These are phyloP conservation scores for Trypanosoma melophagium DNA, from an alignment of 208 protist species.

Conservation along the genomic window DNA sequence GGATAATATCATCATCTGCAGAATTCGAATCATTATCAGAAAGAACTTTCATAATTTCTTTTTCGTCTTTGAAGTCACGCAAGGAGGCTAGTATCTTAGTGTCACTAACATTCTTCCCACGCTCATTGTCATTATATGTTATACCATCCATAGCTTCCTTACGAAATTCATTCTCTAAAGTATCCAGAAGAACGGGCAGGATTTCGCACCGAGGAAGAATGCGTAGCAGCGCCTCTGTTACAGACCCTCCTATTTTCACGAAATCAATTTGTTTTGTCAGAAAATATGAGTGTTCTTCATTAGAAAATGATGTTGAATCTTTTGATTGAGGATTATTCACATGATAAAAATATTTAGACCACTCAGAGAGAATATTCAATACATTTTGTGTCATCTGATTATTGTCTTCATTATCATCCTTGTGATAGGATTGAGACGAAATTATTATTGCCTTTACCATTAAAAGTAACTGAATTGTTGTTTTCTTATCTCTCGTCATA, in stretches of 20 bases:
- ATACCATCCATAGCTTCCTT: slow-evolving; percentile 22
- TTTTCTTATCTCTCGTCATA: slow-evolving; percentile 7
- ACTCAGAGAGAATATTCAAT: not conserved
- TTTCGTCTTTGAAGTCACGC: slow-evolving; percentile 24
- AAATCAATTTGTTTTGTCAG: not conserved
- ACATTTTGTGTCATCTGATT: no score
- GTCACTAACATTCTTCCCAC: slow-evolving; percentile 11
- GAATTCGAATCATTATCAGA: slow-evolving; percentile 16
- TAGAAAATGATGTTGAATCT: not conserved
- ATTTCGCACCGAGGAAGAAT: slow-evolving; percentile 2
- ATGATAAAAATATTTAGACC: slow-evolving; percentile 1
- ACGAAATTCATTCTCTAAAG: slow-evolving; percentile 1
- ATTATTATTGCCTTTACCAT: slow-evolving; percentile 16
- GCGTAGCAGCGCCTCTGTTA: slow-evolving; percentile 6
- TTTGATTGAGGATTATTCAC: slow-evolving; percentile 7
- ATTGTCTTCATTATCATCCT: not conserved
- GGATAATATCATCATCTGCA: not conserved
- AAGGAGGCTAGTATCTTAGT: slow-evolving; percentile 12
- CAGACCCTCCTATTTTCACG: not conserved
- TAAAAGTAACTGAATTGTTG: slow-evolving; percentile 12
- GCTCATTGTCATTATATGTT: slow-evolving; percentile 29
- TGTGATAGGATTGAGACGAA: slow-evolving; percentile 15
- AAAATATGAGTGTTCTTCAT: not conserved
- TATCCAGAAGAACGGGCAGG: slow-evolving; percentile 2
- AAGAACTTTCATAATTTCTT: slow-evolving; percentile 14